These are phyloP conservation scores for Trichocomaceae sp. DNA, from an alignment of 2,329 filamentous ascomycete species.

Conservation along the genomic window DNA sequence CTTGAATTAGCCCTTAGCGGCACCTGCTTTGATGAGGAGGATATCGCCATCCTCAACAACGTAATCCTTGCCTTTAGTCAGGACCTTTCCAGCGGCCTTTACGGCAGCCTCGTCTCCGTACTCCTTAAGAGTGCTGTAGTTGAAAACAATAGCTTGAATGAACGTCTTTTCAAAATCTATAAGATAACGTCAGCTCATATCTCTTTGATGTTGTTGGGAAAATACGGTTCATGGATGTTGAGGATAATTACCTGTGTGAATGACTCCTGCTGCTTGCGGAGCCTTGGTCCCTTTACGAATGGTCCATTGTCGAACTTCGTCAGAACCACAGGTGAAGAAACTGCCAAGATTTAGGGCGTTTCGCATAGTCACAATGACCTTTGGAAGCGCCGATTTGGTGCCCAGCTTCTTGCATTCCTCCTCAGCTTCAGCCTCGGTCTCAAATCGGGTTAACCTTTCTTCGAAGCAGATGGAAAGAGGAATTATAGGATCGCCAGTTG, in stretches of 20 bases:
- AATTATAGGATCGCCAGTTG: slow-evolving; percentile 80
- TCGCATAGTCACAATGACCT: slow-evolving; percentile 89
- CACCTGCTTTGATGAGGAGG: slow-evolving; percentile 71
- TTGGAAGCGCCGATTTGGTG: slow-evolving; percentile 82
- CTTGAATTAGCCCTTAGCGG: slow-evolving; percentile 38
- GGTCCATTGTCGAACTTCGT: slow-evolving; percentile 98
- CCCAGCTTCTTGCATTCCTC: slow-evolving; percentile 87
- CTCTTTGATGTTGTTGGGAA: not conserved
- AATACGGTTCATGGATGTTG: slow-evolving; percentile 4
- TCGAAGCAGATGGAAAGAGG: slow-evolving; percentile 90
- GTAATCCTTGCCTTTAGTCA: slow-evolving; percentile 99
- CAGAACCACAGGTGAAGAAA: slow-evolving; percentile 94
- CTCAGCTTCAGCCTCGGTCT: slow-evolving; percentile 63
- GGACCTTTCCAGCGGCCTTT: slow-evolving; percentile 89
- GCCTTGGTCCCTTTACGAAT: slow-evolving; percentile 94
- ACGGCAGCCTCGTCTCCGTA: slow-evolving; percentile 80
- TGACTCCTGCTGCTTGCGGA: slow-evolving; percentile 95
- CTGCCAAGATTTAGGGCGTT: slow-evolving; percentile 81
- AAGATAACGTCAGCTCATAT: not conserved
- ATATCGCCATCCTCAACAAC: slow-evolving; percentile 53
- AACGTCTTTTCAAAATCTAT: slow-evolving; percentile 97
- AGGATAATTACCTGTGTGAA: slow-evolving; percentile 74
- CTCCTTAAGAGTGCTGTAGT: slow-evolving; percentile 74
- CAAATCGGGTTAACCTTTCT: slow-evolving; percentile 75
- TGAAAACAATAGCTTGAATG: slow-evolving; percentile 93